These are phyloP conservation scores for Helicosporidium sp. DNA, from an alignment of 139 green algal species.

Conservation along the genomic window DNA sequence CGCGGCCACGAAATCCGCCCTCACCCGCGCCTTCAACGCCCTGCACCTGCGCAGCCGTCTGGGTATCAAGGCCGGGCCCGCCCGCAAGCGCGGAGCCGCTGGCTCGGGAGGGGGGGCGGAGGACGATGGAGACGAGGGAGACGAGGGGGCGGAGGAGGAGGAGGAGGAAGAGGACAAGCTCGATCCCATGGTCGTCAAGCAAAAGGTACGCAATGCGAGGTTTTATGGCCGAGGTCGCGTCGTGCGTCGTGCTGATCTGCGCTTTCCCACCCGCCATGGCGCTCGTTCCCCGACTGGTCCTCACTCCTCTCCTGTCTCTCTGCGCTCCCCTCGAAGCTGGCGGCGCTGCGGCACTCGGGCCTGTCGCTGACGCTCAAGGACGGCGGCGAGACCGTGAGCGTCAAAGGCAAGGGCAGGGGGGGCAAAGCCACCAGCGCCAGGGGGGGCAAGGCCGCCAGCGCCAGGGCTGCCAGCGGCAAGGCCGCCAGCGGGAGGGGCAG, in stretches of 20 bases:
- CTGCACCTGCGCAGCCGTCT: constrained; percentile 17
- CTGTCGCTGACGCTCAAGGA: constrained; percentile 15
- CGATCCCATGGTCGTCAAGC: constrained; percentile 10
- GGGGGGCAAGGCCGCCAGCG: background rate
- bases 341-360: constrained; percentile 8
- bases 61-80: background rate
- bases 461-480: background rate
- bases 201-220: constrained; percentile 8
- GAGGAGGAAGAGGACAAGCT: constrained; percentile 26
- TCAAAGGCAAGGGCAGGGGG: background rate
- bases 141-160: constrained; percentile 24
- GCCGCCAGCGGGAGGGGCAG: background rate
- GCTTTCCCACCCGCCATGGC: background rate
- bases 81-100: background rate
- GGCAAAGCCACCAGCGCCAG: background rate
- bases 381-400: constrained; percentile 2
- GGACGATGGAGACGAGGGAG: constrained; percentile 2
- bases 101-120: constrained; percentile 10
- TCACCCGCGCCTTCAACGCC: constrained; percentile 59
- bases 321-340: background rate
- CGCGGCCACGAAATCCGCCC: constrained; percentile 42
- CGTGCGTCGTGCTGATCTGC: background rate
- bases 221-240: background rate
- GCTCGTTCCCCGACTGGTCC: too few species aligned
- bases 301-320: background rate